Evolutionary conservation across 306 rosid species (phyloP).

Genomic region (Malus domestica): DNA sequence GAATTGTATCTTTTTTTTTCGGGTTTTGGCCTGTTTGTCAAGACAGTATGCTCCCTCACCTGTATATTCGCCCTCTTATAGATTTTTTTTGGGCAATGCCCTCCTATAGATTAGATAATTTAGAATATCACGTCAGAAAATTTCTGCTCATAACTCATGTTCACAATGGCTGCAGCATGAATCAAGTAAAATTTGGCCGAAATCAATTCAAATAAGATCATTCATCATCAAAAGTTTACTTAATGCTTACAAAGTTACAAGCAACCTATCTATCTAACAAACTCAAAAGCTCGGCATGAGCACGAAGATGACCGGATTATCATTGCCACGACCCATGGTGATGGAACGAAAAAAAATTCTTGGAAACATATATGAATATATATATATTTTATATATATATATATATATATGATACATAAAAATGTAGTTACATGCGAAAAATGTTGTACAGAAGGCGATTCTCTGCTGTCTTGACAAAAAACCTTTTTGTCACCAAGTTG

Average conservation of each 20-base stretch:
- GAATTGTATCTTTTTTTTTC: too few species aligned
- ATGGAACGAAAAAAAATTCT: not conserved
- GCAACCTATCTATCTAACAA: not conserved
- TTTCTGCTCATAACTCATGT: not conserved
- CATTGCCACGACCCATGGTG: not conserved
- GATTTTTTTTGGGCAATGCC: too few species aligned
- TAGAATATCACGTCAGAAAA: too few species aligned
- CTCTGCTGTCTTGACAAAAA: conserved; percentile 12
- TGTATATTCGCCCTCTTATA: too few species aligned
- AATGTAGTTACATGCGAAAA: conserved; percentile 3
- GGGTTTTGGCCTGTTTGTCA: too few species aligned
- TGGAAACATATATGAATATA: not conserved
- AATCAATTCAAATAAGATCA: not conserved
- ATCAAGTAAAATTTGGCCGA: not conserved
- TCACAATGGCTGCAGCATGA: not conserved
- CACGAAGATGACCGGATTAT: not conserved
- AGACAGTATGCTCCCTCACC: too few species aligned
- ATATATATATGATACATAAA: not conserved
- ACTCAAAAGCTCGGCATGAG: not conserved
- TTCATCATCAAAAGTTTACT: not conserved
- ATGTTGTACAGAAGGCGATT: conserved; percentile 7
- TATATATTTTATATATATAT: too few species aligned
- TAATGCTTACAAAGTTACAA: not conserved
- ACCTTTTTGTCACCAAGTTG: conserved; percentile 10
- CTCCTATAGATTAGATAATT: too few species aligned